Percentiles rank a stretch among this genome's conserved stretches.
Conservation (phyloP, 2,329 filamentous ascomycete genomes). For the Penicillium sp. region DNA sequence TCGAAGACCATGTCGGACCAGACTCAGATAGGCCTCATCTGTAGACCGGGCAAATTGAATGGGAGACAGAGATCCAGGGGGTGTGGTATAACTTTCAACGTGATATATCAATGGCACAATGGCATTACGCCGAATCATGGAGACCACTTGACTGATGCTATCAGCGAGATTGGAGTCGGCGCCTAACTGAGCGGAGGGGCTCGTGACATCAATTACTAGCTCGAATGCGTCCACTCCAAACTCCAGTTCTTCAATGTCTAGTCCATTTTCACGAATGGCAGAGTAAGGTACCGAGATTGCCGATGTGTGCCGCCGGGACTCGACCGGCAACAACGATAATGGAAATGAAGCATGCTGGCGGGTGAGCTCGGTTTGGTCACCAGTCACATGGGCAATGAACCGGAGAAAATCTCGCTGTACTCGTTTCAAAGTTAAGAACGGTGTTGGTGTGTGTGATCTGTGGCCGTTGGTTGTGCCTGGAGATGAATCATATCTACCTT, state of each 20-base stretch:
- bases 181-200: conserved; percentile 26
- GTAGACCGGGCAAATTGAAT: conserved; percentile 24
- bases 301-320: conserved; percentile 60
- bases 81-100: conserved; percentile 33
- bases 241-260: conserved; percentile 61
- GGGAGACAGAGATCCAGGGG: conserved; percentile 18
- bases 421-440: conserved; percentile 62
- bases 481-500: conserved; percentile 23
- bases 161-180: conserved; percentile 38
- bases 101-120: conserved; percentile 56
- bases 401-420: conserved; percentile 65
- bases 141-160: conserved; percentile 54
- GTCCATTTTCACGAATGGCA: conserved; percentile 47
- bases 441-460: conserved; percentile 44
- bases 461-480: conserved; percentile 31
- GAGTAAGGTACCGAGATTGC: conserved; percentile 58
- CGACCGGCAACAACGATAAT: conserved; percentile 55
- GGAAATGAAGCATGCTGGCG: conserved; percentile 50
- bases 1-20: conserved; percentile 56
- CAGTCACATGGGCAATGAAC: conserved; percentile 58
- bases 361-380: conserved; percentile 26
- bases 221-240: conserved; percentile 64
- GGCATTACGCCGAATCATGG: conserved; percentile 57
- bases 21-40: conserved; percentile 48
- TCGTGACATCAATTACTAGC: conserved; percentile 47